These are phyloP conservation scores for Cornus florida DNA, from an alignment of 148 eudicot species.

Conservation along the genomic window DNA sequence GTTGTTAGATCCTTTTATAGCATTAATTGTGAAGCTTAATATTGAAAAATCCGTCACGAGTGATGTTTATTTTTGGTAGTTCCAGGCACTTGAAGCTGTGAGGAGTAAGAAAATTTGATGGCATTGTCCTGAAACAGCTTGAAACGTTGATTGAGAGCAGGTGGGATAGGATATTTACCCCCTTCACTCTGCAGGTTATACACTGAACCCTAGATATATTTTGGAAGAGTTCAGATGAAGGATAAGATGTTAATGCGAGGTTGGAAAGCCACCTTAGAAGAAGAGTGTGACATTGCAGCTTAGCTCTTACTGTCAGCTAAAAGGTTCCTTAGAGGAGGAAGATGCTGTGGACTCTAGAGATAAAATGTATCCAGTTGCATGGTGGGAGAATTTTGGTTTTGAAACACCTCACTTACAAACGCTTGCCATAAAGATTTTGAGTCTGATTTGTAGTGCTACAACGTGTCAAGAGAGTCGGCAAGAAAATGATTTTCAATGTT, in stretches of 20 bases:
- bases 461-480: slow-evolving; percentile 34
- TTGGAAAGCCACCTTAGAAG: slow-evolving; percentile 44
- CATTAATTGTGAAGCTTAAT: slow-evolving; percentile 29
- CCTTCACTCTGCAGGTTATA: slow-evolving; percentile 48
- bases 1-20: slow-evolving; percentile 43
- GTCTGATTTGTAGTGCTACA: slow-evolving; percentile 38
- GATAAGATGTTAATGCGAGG: slow-evolving; percentile 48
- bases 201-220: slow-evolving; percentile 41
- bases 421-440: slow-evolving; percentile 44
- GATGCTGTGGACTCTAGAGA: slow-evolving; percentile 53
- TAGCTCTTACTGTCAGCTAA: slow-evolving; percentile 35
- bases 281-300: slow-evolving; percentile 43
- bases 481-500: slow-evolving; percentile 36
- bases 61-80: slow-evolving; percentile 46
- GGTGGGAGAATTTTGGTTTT: slow-evolving; percentile 49
- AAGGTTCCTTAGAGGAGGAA: slow-evolving; percentile 52
- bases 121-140: slow-evolving; percentile 36
- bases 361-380: slow-evolving; percentile 48
- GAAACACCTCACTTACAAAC: slow-evolving; percentile 35
- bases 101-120: slow-evolving; percentile 36
- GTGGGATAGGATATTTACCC: slow-evolving; percentile 51
- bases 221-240: slow-evolving; percentile 47
- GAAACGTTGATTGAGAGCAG: slow-evolving; percentile 43
- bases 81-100: slow-evolving; percentile 45
- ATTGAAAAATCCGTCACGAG: slow-evolving; percentile 44